Conservation (phyloP, 768 basidiomycete species). For the Leccinum ochraceum region DNA sequence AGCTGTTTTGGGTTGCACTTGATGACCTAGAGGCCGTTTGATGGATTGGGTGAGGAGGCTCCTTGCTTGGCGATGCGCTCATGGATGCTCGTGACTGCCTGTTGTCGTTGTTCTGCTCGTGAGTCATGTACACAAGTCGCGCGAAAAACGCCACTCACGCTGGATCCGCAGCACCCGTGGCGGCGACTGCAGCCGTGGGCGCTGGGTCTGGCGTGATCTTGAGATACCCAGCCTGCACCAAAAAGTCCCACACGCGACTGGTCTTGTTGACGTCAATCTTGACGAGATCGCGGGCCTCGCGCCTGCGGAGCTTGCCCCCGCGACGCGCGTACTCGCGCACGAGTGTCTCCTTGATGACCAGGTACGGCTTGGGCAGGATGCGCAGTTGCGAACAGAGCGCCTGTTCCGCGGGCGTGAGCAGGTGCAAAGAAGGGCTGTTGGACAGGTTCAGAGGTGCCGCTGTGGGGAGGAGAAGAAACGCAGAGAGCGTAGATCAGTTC, state of each 20-base stretch:
- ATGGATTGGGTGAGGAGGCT: constrained; percentile 22
- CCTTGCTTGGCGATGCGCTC: constrained; percentile 30
- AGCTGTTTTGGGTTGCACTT: constrained; percentile 21
- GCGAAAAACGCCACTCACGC: constrained; percentile 32
- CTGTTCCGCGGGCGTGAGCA: constrained; percentile 88
- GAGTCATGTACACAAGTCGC: not conserved
- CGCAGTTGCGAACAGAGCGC: constrained; percentile 84
- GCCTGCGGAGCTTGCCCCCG: constrained; percentile 81
- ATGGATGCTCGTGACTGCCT: constrained; percentile 20
- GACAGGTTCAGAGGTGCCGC: constrained; percentile 83
- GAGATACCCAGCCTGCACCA: constrained; percentile 82
- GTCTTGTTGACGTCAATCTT: constrained; percentile 96
- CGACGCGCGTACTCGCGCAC: constrained; percentile 91
- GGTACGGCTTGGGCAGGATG: constrained; percentile 93
- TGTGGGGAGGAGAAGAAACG: constrained; percentile 13
- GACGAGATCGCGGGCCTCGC: constrained; percentile 87
- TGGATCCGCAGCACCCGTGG: constrained; percentile 23
- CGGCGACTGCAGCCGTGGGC: constrained; percentile 29
- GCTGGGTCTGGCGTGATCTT: constrained; percentile 61
- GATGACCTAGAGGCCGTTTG: not conserved
- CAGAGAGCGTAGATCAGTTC: constrained; percentile 2
- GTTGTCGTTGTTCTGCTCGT: not conserved
- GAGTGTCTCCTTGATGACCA: constrained; percentile 93
- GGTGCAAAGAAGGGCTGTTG: constrained; percentile 85
- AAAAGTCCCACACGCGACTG: constrained; percentile 89